These are phyloP conservation scores for Arthrobotrys megalospora DNA, from an alignment of 2,329 filamentous ascomycete genomes.

Conservation along the genomic window DNA sequence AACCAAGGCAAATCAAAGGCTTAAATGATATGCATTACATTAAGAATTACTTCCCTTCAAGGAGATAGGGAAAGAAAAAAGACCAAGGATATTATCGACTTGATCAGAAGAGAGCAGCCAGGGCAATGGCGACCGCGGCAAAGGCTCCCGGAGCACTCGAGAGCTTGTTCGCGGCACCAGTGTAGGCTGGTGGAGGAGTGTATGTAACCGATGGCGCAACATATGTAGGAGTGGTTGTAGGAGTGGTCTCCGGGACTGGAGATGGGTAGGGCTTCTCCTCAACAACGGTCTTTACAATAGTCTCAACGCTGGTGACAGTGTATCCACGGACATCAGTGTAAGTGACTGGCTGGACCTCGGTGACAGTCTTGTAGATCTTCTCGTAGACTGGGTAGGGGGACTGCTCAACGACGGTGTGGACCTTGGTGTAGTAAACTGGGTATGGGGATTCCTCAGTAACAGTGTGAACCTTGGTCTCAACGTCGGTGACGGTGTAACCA, in stretches of 20 bases:
- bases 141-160: constrained; percentile 40
- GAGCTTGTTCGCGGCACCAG: constrained; percentile 43
- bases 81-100: constrained; percentile 15
- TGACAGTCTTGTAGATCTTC: constrained; percentile 30
- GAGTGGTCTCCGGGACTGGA: constrained; percentile 19
- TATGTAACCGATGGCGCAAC: constrained; percentile 27
- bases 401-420: constrained; percentile 42
- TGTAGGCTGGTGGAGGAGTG: constrained; percentile 43
- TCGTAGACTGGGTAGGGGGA: constrained; percentile 19
- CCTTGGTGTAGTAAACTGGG: constrained; percentile 28
- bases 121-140: constrained; percentile 24
- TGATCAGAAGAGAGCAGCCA: constrained; percentile 32
- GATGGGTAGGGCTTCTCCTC: constrained; percentile 23
- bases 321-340: constrained; percentile 40
- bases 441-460: constrained; percentile 32
- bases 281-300: constrained; percentile 37
- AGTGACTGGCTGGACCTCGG: constrained; percentile 36
- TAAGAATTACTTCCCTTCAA: constrained; percentile 25
- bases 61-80: background rate
- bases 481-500: constrained; percentile 38
- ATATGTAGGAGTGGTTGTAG: constrained; percentile 26
- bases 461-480: constrained; percentile 39
- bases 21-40: constrained; percentile 36
- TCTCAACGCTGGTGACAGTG: constrained; percentile 34
- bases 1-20: background rate